Conservation (phyloP, 768 basidiomycete species). For the Stropharia rugosoannulata region DNA sequence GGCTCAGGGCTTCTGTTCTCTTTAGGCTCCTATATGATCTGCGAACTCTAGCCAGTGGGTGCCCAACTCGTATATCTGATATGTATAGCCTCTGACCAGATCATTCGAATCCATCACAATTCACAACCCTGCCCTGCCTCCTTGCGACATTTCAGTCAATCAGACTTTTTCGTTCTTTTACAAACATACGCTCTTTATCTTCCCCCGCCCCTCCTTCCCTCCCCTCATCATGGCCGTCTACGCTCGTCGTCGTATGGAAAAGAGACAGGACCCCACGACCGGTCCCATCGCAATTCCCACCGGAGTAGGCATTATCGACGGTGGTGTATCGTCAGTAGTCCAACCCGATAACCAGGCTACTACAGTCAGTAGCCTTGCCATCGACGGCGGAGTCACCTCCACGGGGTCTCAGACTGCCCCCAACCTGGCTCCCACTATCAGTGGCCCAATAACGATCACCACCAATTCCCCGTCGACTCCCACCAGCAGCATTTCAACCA, state of each 20-base stretch:
- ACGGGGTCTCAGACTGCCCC: slow-evolving; percentile 9
- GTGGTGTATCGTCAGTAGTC: slow-evolving; percentile 8
- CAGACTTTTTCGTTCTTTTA: slow-evolving; percentile 24
- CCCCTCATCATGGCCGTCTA: slow-evolving; percentile 20
- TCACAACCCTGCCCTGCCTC: slow-evolving; percentile 8
- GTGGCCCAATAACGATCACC: slow-evolving; percentile 3
- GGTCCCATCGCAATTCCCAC: slow-evolving; percentile 15
- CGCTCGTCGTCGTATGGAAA: slow-evolving; percentile 14
- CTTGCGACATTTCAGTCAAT: slow-evolving; percentile 14
- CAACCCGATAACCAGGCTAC: slow-evolving; percentile 1
- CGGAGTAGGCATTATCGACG: slow-evolving; percentile 14
- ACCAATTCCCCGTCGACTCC: slow-evolving; percentile 8
- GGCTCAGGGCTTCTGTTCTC: background rate
- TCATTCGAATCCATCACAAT: slow-evolving; percentile 4
- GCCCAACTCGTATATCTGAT: background rate
- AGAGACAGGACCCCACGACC: slow-evolving; percentile 10
- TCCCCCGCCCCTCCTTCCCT: slow-evolving; percentile 4
- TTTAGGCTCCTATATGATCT: background rate
- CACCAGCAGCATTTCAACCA: slow-evolving; percentile 10
- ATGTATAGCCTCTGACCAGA: slow-evolving; percentile 6
- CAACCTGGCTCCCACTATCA: slow-evolving; percentile 4
- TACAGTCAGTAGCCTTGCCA: slow-evolving; percentile 13
- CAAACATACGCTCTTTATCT: slow-evolving; percentile 10
- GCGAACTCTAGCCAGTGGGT: slow-evolving; percentile 1
- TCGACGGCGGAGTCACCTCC: slow-evolving; percentile 16